A percentile compares a stretch with the other conserved stretches of the same genome.
phyloP scores from a whole-genome alignment of 1,284 basidiomycete species.

The Ustilago curta region DNA sequence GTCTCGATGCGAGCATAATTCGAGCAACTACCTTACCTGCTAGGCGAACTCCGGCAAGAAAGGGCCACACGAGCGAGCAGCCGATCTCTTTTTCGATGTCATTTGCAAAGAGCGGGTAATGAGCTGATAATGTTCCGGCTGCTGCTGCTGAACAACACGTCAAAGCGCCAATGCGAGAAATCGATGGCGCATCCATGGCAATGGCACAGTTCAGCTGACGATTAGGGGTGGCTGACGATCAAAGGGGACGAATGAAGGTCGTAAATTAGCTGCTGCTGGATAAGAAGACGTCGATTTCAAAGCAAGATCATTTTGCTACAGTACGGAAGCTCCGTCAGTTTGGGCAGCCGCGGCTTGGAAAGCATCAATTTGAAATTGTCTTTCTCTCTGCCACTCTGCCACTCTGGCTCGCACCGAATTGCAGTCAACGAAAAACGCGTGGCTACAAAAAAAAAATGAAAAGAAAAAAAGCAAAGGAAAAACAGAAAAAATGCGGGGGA shows the following conservation, averaged over 20 bases:
- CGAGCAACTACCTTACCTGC: not conserved
- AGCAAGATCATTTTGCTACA: not conserved
- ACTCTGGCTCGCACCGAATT: too few relatives aligned
- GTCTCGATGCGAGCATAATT: too few relatives aligned
- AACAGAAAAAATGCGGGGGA: conserved; percentile 20
- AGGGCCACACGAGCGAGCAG: conserved; percentile 1
- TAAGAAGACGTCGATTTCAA: not conserved
- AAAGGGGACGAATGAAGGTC: too few relatives aligned
- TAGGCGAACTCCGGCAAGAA: not conserved
- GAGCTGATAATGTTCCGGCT: conserved; percentile 1
- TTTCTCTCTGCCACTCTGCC: too few relatives aligned
- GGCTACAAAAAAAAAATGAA: not conserved
- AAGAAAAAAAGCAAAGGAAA: conserved; percentile 1
- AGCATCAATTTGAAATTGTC: not conserved
- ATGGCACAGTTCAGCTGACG: too few relatives aligned
- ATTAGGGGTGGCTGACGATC: too few relatives aligned
- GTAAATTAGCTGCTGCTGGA: too few relatives aligned
- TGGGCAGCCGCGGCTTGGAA: conserved; percentile 1
- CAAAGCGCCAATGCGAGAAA: too few relatives aligned
- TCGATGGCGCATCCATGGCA: too few relatives aligned
- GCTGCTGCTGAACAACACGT: not conserved
- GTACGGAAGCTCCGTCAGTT: not conserved
- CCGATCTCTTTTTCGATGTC: not conserved
- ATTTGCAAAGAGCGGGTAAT: not conserved
- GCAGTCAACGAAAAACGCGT: conserved; percentile 1